Conservation (phyloP, 192 early-diverging fungal species). For the Mortierella claussenii region DNA sequence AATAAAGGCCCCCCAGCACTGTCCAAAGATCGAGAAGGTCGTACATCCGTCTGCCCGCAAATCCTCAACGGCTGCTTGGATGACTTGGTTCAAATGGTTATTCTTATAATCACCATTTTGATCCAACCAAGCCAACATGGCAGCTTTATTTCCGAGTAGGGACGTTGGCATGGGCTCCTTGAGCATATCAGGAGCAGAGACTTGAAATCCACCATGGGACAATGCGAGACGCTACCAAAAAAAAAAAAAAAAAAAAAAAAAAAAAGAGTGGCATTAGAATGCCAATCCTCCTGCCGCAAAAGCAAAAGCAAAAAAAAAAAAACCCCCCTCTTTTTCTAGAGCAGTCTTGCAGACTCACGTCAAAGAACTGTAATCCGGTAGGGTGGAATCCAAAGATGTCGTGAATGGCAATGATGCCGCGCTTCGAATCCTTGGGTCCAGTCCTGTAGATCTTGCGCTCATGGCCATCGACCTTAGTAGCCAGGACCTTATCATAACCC, state of each 20-base stretch:
- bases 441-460: conserved; percentile 25
- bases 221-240: conserved; percentile 66
- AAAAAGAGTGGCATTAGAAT: no score
- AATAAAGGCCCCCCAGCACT: conserved; percentile 77
- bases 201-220: conserved; percentile 60
- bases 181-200: conserved; percentile 74
- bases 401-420: conserved; percentile 68
- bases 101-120: conserved; percentile 13
- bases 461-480: conserved; percentile 13
- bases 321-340: no score
- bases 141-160: conserved; percentile 5
- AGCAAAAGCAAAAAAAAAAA: no score
- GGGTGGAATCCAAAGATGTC: conserved; percentile 71
- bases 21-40: conserved; percentile 65
- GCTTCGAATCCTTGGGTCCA: conserved; percentile 60
- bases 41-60: conserved; percentile 56
- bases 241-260: no score
- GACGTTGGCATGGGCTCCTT: conserved; percentile 53
- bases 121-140: conserved; percentile 51
- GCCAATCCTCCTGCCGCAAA: no score
- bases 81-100: conserved; percentile 3
- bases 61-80: conserved; percentile 22
- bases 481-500: conserved; percentile 26
- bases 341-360: conserved; percentile 56
- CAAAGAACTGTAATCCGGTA: conserved; percentile 72